phyloP scores from a whole-genome alignment of 345 rosid species.

The Firmiana major region DNA sequence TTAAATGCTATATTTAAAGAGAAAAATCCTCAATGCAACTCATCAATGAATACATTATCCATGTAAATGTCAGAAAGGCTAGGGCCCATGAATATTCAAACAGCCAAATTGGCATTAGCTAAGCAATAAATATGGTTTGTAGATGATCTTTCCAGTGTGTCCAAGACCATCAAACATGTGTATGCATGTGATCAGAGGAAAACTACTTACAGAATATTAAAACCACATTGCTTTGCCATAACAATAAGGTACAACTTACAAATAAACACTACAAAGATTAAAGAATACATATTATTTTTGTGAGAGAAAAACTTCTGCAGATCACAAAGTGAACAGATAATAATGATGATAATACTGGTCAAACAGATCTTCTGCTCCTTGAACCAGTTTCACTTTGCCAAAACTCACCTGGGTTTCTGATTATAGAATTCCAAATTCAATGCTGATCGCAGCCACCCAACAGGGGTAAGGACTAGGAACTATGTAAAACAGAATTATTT shows the following conservation, averaged over 20 bases:
- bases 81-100: too few relatives aligned
- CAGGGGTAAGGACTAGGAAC: background rate
- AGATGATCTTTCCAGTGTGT: slow-evolving; percentile 8
- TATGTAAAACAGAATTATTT: slow-evolving; percentile 4
- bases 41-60: too few relatives aligned
- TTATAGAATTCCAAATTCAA: slow-evolving; percentile 2
- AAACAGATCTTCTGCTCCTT: slow-evolving; percentile 6
- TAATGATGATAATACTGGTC: background rate
- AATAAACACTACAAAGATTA: slow-evolving; percentile 15
- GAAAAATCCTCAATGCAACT: too few relatives aligned
- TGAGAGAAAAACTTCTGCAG: background rate
- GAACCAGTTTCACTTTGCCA: slow-evolving; percentile 7
- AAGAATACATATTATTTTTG: slow-evolving; percentile 18
- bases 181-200: slow-evolving; percentile 23
- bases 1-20: too few relatives aligned
- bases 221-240: background rate
- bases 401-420: background rate
- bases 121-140: background rate
- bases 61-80: too few relatives aligned
- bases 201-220: background rate
- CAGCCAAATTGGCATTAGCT: background rate
- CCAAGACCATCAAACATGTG: slow-evolving; percentile 27
- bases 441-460: slow-evolving; percentile 1
- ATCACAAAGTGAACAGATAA: slow-evolving; percentile 16
- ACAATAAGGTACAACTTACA: slow-evolving; percentile 2